Evolutionary conservation across 495 filamentous ascomycete species (phyloP), one percentile per base, ranked within the genome.

Genomic region (Aeminium ludgeri): DNA sequence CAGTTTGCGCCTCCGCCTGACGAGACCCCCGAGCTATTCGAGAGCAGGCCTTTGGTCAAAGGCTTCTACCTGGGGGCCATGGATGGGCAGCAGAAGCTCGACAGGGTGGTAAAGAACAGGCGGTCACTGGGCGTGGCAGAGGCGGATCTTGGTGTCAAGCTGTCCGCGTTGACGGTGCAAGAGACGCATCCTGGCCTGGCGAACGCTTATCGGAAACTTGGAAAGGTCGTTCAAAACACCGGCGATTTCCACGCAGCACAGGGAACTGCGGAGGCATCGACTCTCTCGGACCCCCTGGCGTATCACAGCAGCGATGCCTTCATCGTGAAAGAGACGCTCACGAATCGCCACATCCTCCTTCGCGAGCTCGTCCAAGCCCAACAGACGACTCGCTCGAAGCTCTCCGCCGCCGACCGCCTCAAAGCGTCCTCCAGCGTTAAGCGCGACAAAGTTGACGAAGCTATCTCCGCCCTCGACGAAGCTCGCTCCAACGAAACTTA

Each of bases 1-100:
- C 91, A 99, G 60, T 99, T 99, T 56, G 91, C 91, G 12, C 91
- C 91, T 5, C 91, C 91, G 0, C 84, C 87, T 6, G 91, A 99
- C 59, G 91, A 99, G 53, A 96, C 91, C 0, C 91, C 87, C 12
- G 91, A 96, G 61, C 63, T 99, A 32, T 76, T 86, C 42, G 76
- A 84, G 45, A 84, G 86, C 13, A 70, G 91, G 29, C 91, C 91
- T 2, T 64, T 82, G 31, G 87, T 95, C 20, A 99, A 99, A 64
- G 70, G 82, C 47, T 96, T 99, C 57, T 99, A 99, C 54, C 67
- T 99, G 11, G 82, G 82, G 20, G 74, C 85, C 15, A 92, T 99
- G 85, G 91, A 95, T 51, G 72, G 86, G 1, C 82, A 81, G 16
- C 91, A 99, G 58, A 95, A 93, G 59, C 74, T 96, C 12, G 89